A percentile compares a stretch with the other conserved stretches of the same genome.
These are phyloP conservation scores for Vigna mungo DNA, from an alignment of 306 rosid species.

Conservation along the genomic window DNA sequence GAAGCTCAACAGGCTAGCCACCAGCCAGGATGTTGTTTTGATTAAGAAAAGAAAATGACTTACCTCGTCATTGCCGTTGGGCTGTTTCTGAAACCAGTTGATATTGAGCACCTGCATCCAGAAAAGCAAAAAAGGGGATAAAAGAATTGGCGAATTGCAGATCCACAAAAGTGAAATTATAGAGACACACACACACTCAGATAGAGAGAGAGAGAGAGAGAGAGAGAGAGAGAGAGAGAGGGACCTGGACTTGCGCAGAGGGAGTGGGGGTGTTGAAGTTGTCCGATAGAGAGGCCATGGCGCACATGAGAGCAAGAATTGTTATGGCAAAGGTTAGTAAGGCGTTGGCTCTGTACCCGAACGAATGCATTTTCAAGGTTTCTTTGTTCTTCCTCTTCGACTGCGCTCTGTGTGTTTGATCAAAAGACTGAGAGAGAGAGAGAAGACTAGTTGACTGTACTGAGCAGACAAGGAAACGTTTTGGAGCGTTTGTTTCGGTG, in stretches of 20 bases:
- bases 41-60: not conserved
- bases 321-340: slow-evolving; percentile 81
- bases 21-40: not conserved
- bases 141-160: slow-evolving; percentile 30
- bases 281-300: slow-evolving; percentile 80
- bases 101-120: slow-evolving; percentile 69
- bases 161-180: slow-evolving; percentile 30
- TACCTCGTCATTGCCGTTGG: slow-evolving; percentile 92
- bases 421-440: not conserved
- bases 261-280: slow-evolving; percentile 76
- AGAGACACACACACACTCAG: too few species aligned
- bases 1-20: not conserved
- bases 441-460: not conserved
- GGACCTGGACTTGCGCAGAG: slow-evolving; percentile 77
- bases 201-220: slow-evolving; percentile 8
- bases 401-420: slow-evolving; percentile 26
- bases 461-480: not conserved
- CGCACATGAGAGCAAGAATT: slow-evolving; percentile 82
- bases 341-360: slow-evolving; percentile 86
- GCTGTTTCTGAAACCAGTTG: slow-evolving; percentile 94
- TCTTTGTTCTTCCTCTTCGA: not conserved
- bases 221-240: not conserved
- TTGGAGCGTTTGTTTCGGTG: not conserved
- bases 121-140: slow-evolving; percentile 1
- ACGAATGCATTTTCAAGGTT: slow-evolving; percentile 75